These are phyloP conservation scores for Pyronema omphalodes DNA, from an alignment of 495 filamentous ascomycete species.

Conservation along the genomic window DNA sequence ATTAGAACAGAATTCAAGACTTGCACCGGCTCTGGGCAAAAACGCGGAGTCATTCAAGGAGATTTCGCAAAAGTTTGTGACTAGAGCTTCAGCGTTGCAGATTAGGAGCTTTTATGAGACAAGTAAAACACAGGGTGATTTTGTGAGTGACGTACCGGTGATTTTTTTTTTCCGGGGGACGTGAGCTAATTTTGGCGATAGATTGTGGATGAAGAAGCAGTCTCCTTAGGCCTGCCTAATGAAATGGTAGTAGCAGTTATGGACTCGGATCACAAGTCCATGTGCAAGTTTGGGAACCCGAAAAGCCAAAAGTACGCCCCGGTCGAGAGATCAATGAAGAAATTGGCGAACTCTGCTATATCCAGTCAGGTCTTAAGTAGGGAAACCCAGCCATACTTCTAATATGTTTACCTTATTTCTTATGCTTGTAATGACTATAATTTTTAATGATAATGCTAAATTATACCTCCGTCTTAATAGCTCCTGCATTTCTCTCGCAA, in stretches of 20 bases:
- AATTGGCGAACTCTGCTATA: neutral
- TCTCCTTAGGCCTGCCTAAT: slow-evolving; percentile 2
- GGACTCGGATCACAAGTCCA: neutral
- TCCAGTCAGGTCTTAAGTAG: neutral
- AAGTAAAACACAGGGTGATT: neutral
- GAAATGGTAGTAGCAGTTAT: neutral
- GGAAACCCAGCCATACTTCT: neutral
- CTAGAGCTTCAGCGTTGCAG: neutral
- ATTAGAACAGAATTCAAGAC: neutral
- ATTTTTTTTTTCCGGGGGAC: too few relatives aligned
- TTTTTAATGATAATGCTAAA: neutral
- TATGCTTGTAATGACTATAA: too few relatives aligned
- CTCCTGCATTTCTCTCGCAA: neutral
- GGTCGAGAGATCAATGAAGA: neutral
- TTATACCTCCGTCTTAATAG: neutral
- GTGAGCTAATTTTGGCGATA: neutral
- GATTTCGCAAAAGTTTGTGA: neutral
- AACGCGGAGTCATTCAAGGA: neutral
- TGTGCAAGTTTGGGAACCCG: neutral
- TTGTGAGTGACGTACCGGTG: neutral
- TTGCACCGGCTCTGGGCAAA: neutral
- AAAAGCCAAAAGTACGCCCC: neutral
- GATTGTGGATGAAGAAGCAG: slow-evolving; percentile 7
- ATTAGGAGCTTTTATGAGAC: neutral
- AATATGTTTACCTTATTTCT: too few relatives aligned